phyloP scores from a whole-genome alignment of 441 rosid genomes.

The Gossypium gossypioides region DNA sequence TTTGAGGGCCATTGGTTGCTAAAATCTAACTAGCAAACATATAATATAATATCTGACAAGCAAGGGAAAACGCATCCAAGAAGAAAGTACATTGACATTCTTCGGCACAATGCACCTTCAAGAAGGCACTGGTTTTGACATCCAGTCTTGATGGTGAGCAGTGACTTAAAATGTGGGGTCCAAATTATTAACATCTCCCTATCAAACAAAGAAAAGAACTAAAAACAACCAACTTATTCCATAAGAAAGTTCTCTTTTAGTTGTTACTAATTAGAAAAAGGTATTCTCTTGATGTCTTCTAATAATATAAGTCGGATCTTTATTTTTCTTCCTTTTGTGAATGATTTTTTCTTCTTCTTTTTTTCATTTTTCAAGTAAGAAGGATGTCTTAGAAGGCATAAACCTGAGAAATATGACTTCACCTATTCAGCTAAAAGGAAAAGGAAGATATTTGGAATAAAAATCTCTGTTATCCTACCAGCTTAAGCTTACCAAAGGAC shows the following conservation, averaged over 20 bases:
- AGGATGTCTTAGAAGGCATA: not conserved
- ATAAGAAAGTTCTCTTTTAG: not conserved
- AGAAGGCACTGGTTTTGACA: not conserved
- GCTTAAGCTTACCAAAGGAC: conserved; percentile 3
- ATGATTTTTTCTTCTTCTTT: too few species aligned
- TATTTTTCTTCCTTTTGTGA: not conserved
- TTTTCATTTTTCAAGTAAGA: not conserved
- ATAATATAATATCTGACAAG: not conserved
- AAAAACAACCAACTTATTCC: not conserved
- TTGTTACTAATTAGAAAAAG: too few species aligned
- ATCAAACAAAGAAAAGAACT: not conserved
- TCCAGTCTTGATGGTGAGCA: too few species aligned
- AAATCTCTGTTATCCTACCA: not conserved
- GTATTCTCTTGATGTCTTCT: not conserved
- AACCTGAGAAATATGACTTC: not conserved
- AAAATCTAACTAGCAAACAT: not conserved
- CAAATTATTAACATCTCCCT: not conserved
- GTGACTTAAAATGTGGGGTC: not conserved
- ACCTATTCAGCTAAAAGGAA: conserved; percentile 13
- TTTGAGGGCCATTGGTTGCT: not conserved
- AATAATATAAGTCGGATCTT: not conserved
- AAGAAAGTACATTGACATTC: not conserved
- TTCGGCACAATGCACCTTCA: not conserved
- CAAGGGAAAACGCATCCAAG: not conserved
- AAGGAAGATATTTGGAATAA: not conserved